These are phyloP conservation scores for Suhomyces anneliseae DNA, from an alignment of 1,139 yeast species.

Conservation along the genomic window DNA sequence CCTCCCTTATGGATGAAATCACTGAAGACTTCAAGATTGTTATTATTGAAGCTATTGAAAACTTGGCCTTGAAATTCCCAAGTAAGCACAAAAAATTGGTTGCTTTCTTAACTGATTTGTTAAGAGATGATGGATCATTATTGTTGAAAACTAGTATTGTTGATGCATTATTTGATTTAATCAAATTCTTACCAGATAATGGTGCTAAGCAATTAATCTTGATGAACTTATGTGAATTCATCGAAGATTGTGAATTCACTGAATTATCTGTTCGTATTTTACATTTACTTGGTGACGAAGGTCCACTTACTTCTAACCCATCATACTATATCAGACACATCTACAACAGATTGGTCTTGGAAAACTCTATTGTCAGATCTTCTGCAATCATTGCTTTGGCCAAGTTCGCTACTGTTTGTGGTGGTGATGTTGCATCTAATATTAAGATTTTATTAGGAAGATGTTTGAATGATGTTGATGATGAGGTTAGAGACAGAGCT, in stretches of 20 bases:
- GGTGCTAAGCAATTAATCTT: constrained; percentile 78
- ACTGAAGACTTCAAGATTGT: constrained; percentile 94
- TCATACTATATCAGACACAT: constrained; percentile 93
- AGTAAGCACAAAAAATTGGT: constrained; percentile 83
- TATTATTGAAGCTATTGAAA: constrained; percentile 91
- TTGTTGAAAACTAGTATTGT: constrained; percentile 83
- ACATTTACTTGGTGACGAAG: constrained; percentile 90
- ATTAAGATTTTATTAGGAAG: constrained; percentile 76
- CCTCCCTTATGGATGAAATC: constrained; percentile 89
- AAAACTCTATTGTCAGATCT: constrained; percentile 91
- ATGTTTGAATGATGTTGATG: constrained; percentile 87
- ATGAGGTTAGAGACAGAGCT: constrained; percentile 98
- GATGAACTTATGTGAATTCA: constrained; percentile 90
- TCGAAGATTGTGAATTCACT: constrained; percentile 96
- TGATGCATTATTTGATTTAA: constrained; percentile 89
- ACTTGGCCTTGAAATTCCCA: constrained; percentile 91
- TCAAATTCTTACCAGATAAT: constrained; percentile 76
- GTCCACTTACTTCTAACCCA: constrained; percentile 85
- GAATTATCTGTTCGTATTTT: constrained; percentile 89
- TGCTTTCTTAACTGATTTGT: constrained; percentile 75
- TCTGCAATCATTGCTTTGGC: constrained; percentile 93
- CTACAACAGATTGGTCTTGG: constrained; percentile 93
- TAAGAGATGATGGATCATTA: constrained; percentile 90
- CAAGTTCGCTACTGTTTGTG: constrained; percentile 83
- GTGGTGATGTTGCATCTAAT: constrained; percentile 63